Percentiles rank a stretch among this genome's conserved stretches.
These are phyloP conservation scores for Scedosporium aurantiacum DNA, from an alignment of 2,329 filamentous ascomycete genomes.

Conservation along the genomic window DNA sequence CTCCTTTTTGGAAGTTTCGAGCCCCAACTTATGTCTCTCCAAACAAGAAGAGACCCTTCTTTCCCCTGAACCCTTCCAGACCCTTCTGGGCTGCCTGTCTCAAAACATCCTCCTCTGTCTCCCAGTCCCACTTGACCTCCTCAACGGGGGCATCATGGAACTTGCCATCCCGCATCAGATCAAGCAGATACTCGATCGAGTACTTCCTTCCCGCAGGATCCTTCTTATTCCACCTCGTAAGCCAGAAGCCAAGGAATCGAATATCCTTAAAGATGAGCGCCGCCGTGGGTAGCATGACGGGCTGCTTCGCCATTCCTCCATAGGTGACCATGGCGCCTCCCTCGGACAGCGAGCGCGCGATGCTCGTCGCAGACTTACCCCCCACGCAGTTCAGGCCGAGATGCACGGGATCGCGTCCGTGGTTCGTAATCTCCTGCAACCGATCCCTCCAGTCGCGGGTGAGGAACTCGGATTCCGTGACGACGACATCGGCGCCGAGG, in stretches of 20 bases:
- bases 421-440: slow-evolving; percentile 55
- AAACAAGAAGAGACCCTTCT: slow-evolving; percentile 87
- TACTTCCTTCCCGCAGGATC: slow-evolving; percentile 62
- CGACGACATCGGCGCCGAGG: slow-evolving; percentile 46
- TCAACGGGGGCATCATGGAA: slow-evolving; percentile 80
- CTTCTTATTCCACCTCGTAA: slow-evolving; percentile 75
- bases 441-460: slow-evolving; percentile 49
- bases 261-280: slow-evolving; percentile 91
- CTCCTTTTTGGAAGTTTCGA: background rate
- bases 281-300: slow-evolving; percentile 68
- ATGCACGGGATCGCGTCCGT: slow-evolving; percentile 59
- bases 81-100: slow-evolving; percentile 70
- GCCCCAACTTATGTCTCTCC: slow-evolving; percentile 35
- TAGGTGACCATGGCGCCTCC: slow-evolving; percentile 80
- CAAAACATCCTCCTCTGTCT: slow-evolving; percentile 60
- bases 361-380: slow-evolving; percentile 66
- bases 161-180: slow-evolving; percentile 60
- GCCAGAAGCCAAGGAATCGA: slow-evolving; percentile 86
- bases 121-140: slow-evolving; percentile 71
- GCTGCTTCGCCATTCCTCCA: slow-evolving; percentile 87
- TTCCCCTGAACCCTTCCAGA: slow-evolving; percentile 69
- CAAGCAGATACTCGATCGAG: slow-evolving; percentile 77
- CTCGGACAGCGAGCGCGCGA: slow-evolving; percentile 63
- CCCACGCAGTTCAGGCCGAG: slow-evolving; percentile 91
- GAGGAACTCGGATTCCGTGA: slow-evolving; percentile 44